Evolutionary conservation across 2,329 filamentous ascomycete species (phyloP).

Genomic region (Chaetomium sp.): DNA sequence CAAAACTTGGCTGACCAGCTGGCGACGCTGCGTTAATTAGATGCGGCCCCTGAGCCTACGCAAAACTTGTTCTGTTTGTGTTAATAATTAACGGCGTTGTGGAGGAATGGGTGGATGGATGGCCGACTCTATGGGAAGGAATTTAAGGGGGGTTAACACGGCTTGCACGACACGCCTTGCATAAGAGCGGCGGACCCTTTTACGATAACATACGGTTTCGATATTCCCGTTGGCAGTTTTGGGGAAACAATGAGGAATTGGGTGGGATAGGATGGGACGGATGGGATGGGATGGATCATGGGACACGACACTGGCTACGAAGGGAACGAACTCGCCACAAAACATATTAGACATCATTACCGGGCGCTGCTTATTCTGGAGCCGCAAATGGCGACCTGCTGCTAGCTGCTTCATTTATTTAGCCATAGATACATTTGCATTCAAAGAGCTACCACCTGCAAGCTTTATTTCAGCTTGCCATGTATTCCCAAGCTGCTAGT

Average conservation of each 20-base stretch:
- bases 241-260: not conserved
- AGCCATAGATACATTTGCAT: too few relatives aligned
- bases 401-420: too few relatives aligned
- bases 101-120: too few relatives aligned
- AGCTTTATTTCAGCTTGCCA: too few relatives aligned
- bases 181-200: too few relatives aligned
- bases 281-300: not conserved
- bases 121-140: too few relatives aligned
- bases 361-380: too few relatives aligned
- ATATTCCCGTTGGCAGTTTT: not conserved
- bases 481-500: too few relatives aligned
- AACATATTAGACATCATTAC: too few relatives aligned
- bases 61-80: not conserved
- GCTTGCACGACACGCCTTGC: not conserved
- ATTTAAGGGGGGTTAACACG: not conserved
- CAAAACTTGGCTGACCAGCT: constrained; percentile 36
- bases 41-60: not conserved
- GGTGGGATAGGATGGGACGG: not conserved
- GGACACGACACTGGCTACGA: not conserved
- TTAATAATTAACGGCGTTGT: not conserved
- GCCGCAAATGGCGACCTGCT: too few relatives aligned
- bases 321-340: too few relatives aligned
- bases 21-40: constrained; percentile 19
- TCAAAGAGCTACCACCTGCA: too few relatives aligned
- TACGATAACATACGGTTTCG: not conserved